Conservation (phyloP, 2,329 filamentous ascomycete species). For the Tolypocladium tropicale region DNA sequence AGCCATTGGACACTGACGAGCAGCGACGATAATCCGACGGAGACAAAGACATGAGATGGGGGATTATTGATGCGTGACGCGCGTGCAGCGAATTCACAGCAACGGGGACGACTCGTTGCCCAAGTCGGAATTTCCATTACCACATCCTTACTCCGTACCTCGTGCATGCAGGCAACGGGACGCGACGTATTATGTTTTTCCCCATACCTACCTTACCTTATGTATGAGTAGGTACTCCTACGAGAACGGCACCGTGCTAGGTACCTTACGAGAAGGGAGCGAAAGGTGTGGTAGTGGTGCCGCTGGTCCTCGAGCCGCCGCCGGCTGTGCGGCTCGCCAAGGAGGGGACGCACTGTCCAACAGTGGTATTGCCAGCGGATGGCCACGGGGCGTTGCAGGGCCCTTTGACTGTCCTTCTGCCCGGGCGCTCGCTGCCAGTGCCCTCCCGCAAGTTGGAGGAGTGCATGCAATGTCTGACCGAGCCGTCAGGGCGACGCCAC, state of each 20-base stretch:
- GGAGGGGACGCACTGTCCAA: not conserved
- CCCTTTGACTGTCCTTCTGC: not conserved
- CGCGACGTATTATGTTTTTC: not conserved
- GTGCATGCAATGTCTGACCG: not conserved
- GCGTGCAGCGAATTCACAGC: not conserved
- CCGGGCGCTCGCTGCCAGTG: not conserved
- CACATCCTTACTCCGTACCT: constrained; percentile 3
- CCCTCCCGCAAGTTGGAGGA: too few species aligned
- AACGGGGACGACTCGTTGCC: not conserved
- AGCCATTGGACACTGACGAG: too few species aligned
- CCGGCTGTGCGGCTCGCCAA: not conserved
- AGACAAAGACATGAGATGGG: not conserved
- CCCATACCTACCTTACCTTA: too few species aligned
- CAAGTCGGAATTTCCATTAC: constrained; percentile 6
- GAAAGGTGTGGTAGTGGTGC: not conserved
- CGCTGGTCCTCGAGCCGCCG: not conserved
- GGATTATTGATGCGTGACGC: not conserved
- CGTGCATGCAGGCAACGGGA: not conserved
- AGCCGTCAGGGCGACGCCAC: too few species aligned
- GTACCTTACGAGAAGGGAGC: too few species aligned
- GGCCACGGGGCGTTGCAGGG: not conserved
- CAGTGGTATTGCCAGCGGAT: not conserved
- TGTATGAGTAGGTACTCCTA: too few species aligned
- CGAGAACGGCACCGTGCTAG: too few species aligned
- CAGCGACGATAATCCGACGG: too few species aligned